Base-by-base conservation (phyloP, 2,329 filamentous ascomycete species). In the Chrysoporthe austroafricana region DNA sequence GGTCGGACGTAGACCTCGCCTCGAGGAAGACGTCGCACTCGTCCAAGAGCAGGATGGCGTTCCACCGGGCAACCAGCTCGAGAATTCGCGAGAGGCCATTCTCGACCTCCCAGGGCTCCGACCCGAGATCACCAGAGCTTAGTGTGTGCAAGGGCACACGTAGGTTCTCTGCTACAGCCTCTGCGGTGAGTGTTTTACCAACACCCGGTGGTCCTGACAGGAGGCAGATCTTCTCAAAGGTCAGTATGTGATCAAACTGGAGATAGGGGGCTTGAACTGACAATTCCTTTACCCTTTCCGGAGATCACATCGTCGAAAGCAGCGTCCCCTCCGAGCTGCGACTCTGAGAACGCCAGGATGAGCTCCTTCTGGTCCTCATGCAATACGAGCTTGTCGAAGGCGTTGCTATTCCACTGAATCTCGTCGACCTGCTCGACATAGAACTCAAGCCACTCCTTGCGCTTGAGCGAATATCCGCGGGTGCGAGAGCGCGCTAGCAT, bases 61-160 rank as follows among this genome's bases (percentile, higher is more conserved):
- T 88, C 91, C 91, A 93, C 1, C 84, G 85, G 69, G 91, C 88
- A 1, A 91, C 90, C 69, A 94, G 89, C 74, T 92, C 89, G 69
- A 94, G 84, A 66, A 91, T 90, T 68, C 86, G 86, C 73, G 85
- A 86, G 43, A 93, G 83, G 72, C 89, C 88, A 13, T 80, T 80
- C 76, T 93, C 91, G 0, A 94, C 84, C 18, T 85, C 84, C 68
- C 85, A 83, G 0, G 89, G 85, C 64, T 90, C 85, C 1, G 88
- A 88, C 39, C 91, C 91, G 0, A 94, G 83, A 74, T 94, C 91
- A 42, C 91, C 91, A 0, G 90, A 90, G 69, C 80, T 81, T 61
- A 87, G 79, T 34, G 79, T 80, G 72, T 85, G 85, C 6, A 87
- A 77, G 1, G 84, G 85, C 50, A 80, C 79, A 57, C 77, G 77